These are phyloP conservation scores for Thielaviopsis euricoi DNA, from an alignment of 2,329 filamentous ascomycete genomes.

Conservation along the genomic window DNA sequence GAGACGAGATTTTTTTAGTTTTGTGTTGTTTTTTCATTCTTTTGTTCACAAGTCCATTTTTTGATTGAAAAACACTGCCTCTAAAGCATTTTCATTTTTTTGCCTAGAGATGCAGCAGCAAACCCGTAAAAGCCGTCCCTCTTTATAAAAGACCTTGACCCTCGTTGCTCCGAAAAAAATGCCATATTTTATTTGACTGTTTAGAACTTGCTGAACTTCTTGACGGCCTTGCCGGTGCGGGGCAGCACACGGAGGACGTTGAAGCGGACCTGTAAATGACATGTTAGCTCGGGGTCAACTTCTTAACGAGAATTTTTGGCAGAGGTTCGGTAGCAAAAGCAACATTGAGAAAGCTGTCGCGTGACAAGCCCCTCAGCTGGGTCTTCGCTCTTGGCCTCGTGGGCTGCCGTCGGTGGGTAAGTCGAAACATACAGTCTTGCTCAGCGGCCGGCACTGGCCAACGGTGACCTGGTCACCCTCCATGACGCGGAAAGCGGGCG, in stretches of 20 bases:
- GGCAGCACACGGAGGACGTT: conserved; percentile 98
- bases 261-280: conserved; percentile 65
- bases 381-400: not conserved
- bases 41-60: conserved; percentile 12
- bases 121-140: conserved; percentile 13
- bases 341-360: not conserved
- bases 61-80: conserved; percentile 12
- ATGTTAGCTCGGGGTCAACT: conserved; percentile 1
- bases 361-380: not conserved
- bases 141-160: conserved; percentile 23
- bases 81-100: conserved; percentile 12
- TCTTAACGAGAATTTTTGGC: not conserved
- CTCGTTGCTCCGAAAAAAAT: conserved; percentile 32
- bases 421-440: conserved; percentile 80
- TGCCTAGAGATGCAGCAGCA: conserved; percentile 10
- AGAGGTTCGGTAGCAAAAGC: not conserved
- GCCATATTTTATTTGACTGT: conserved; percentile 24
- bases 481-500: conserved; percentile 98
- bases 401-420: not conserved
- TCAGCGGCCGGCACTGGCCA: conserved; percentile 96
- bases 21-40: conserved; percentile 7
- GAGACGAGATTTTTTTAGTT: conserved; percentile 1
- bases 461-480: conserved; percentile 99
- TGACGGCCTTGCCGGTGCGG: conserved; percentile 91
- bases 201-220: conserved; percentile 99